A percentile compares a stretch with the other conserved stretches of the same genome.
Evolutionary conservation across 257 asterid genomes (phyloP).

Genomic region (Solanum lycopersicoides): DNA sequence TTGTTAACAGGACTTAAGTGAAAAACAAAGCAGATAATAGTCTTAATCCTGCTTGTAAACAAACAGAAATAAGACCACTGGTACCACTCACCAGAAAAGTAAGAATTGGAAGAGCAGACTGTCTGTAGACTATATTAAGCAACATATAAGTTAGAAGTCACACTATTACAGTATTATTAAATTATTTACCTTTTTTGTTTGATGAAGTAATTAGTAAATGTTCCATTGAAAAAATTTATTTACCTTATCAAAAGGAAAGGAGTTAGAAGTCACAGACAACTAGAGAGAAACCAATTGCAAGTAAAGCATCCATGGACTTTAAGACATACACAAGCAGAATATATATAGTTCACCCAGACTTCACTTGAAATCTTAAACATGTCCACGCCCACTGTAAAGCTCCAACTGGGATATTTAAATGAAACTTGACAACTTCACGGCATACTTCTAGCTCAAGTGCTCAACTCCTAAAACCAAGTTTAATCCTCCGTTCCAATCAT

Average conservation of each 20-base stretch:
- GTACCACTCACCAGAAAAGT: not conserved
- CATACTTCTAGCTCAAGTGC: not conserved
- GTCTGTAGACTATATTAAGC: not conserved
- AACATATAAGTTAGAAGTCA: not conserved
- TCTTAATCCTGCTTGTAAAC: not conserved
- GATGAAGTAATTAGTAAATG: too few species aligned
- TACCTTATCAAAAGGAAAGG: not conserved
- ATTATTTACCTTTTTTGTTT: not conserved
- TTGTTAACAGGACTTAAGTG: not conserved
- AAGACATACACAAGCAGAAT: not conserved
- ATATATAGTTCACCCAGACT: not conserved
- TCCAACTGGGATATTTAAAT: not conserved
- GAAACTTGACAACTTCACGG: not conserved
- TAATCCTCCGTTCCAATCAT: not conserved
- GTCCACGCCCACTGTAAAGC: not conserved
- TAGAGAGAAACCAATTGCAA: not conserved
- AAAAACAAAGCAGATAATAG: not conserved
- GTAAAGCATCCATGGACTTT: not conserved
- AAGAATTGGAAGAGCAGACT: not conserved
- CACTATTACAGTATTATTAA: not conserved
- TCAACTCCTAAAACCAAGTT: not conserved
- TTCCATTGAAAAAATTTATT: too few species aligned
- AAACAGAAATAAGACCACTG: not conserved
- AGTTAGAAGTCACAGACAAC: not conserved
- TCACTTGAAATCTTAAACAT: not conserved